Conservation (phyloP, 345 rosid species). For the Eucalyptus tenuipes region DNA sequence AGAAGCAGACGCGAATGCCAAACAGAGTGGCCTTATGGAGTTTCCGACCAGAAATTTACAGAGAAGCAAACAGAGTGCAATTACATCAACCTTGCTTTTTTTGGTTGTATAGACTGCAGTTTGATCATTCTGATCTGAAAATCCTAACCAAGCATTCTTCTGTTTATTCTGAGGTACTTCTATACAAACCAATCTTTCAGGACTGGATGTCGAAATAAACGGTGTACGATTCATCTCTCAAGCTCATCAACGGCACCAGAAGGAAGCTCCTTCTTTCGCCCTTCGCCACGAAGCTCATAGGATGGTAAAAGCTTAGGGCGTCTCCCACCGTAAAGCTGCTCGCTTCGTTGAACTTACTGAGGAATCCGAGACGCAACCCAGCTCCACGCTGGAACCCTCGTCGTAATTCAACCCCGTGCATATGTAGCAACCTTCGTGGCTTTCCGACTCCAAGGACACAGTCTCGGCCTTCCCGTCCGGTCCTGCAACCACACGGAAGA, state of each 20-base stretch:
- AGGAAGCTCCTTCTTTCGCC: conserved; percentile 56
- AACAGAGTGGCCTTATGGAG: neutral
- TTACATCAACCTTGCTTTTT: neutral
- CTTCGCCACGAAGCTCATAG: conserved; percentile 65
- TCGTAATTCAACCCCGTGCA: conserved; percentile 21
- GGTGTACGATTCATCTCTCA: conserved; percentile 71
- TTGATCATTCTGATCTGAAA: neutral
- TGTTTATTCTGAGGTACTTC: neutral
- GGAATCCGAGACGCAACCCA: conserved; percentile 30
- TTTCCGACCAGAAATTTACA: neutral
- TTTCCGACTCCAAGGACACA: conserved; percentile 43
- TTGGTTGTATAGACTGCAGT: neutral
- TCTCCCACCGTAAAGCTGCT: conserved; percentile 44
- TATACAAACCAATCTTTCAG: neutral
- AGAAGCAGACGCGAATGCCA: neutral
- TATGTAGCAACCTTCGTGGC: conserved; percentile 48
- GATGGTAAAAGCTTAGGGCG: conserved; percentile 51
- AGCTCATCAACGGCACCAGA: conserved; percentile 56
- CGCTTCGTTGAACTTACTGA: conserved; percentile 18
- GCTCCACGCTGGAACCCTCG: conserved; percentile 21
- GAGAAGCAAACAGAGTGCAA: neutral
- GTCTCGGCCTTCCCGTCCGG: conserved; percentile 44
- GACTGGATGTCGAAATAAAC: conserved; percentile 49
- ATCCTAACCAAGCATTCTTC: neutral
- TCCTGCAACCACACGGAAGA: conserved; percentile 51